Base-by-base conservation (phyloP, 208 protist genomes). In the Trypanosoma lewisi region DNA sequence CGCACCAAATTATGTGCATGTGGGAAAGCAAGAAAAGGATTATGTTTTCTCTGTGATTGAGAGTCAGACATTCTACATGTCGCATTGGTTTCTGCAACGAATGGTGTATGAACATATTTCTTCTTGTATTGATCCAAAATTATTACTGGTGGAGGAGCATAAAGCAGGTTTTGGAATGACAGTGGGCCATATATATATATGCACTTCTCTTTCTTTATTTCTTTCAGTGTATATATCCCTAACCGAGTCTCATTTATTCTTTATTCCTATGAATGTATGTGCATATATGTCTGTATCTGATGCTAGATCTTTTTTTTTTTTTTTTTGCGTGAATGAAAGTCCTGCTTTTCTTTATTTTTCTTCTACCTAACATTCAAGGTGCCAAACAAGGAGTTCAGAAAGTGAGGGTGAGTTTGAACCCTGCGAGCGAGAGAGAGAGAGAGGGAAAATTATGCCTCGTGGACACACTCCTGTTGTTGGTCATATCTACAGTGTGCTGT, bases 21-120 rank as follows among this genome's bases (percentile, higher is more conserved):
- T 44, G 81, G 85, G 6, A 67, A 73, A 48, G 73, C 85, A 30
- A 74, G 65, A 2, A 78, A 72, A 64, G 85, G 85, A 2, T 37
- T 63, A 34, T 91, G 85, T 66, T 91, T 91, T 70, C 61, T 91
- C 4, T 91, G 85, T 63, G 81, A 86, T 30, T 88, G 63, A 78
- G 8, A 25, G 31, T 9, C 48, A 52, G n/a, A 19, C 42, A 47
- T 47, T 19, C 12, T 19, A 48, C 39, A 42, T 47, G 16, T 7
- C 2, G 12, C 8, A 28, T 31, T 62, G 14, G n/a, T 56, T 41
- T 49, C 51, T 33, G 27, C 27, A 23, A 27, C 14, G 30, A 31
- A 27, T 67, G 12, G 4, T n/a, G 8, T 64, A 11, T 16, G 23
- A n/a, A n/a, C n/a, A n/a, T n/a, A n/a, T n/a, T n/a, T n/a, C n/a